Base-by-base conservation (phyloP, 805 yeast genomes). In the Torulaspora indica region DNA sequence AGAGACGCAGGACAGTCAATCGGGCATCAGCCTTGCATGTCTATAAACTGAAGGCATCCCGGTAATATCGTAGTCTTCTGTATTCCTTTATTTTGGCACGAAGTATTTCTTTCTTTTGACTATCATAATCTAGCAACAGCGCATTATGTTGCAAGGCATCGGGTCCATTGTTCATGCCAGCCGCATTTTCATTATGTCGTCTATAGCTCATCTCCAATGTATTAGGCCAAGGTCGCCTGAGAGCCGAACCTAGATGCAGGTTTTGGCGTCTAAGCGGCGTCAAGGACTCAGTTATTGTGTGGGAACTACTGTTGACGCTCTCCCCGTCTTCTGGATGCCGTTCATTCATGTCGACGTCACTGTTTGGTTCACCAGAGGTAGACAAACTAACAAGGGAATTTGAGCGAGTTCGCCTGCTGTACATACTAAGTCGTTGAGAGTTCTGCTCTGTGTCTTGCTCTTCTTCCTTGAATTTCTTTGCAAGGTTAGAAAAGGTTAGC, bases 271-370 rank as follows among this genome's bases (percentile, higher is more conserved):
- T 38, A 9, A 40, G 12, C 9, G 48, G 46, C 22, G 39, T 34
- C n/a, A 46, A 35, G 6, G 50, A 42, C n/a, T 52, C 60, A 10
- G 44, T 37, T 24, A 46, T 46, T 1, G 54, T 49, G 29, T 50
- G 48, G 4, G 60, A 40, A 41, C 66, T 63, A 29, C 66, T 63
- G n/a, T 49, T 48, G 2, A 52, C 43, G 38, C 66, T 61, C n/a
- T 49, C 61, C n/a, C 44, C 32, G 13, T 57, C 62, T 17, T 42
- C 56, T 10, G 40, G 34, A 5, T 50, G 52, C 32, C 46, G 40
- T 29, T 45, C 47, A 18, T 45, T 54, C 62, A 59, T 60, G 36
- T 57, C 61, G 1, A 53, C 56, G 32, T 63, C 66, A 30, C 61
- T 55, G 17, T 52, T 57, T 34, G 48, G 49, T 8, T 42, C 50